A percentile compares a stretch with the other conserved stretches of the same genome.
phyloP scores from a whole-genome alignment of 345 rosid genomes.

The Trapa incisa region DNA sequence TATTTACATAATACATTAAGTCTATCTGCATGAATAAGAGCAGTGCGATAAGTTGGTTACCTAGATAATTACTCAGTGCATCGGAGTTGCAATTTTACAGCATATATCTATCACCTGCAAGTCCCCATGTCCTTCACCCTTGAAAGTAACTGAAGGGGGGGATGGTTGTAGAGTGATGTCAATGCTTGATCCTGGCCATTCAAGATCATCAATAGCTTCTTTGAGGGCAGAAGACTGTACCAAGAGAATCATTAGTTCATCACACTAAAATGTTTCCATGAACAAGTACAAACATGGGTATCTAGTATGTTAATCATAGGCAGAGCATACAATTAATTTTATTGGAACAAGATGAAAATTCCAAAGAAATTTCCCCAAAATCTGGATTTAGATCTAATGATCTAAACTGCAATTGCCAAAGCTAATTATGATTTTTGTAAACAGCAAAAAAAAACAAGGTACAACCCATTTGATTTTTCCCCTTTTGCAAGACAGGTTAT shows the following conservation, averaged over 20 bases:
- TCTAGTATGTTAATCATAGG: background rate
- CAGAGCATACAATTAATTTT: background rate
- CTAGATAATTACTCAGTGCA: background rate
- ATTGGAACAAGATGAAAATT: background rate
- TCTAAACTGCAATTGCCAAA: background rate
- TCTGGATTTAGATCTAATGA: background rate
- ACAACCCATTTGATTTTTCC: background rate
- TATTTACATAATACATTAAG: slow-evolving; percentile 66
- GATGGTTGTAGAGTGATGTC: slow-evolving; percentile 46
- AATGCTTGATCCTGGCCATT: slow-evolving; percentile 90
- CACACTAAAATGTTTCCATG: background rate
- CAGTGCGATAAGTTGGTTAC: background rate
- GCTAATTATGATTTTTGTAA: background rate
- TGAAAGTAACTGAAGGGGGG: slow-evolving; percentile 69
- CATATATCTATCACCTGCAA: slow-evolving; percentile 45
- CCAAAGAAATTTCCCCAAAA: background rate
- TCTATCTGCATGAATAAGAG: slow-evolving; percentile 41
- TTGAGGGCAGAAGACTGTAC: slow-evolving; percentile 73
- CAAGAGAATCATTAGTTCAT: background rate
- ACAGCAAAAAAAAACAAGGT: background rate
- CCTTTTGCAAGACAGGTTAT: background rate
- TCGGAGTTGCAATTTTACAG: background rate
- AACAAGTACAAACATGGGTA: background rate
- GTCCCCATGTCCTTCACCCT: slow-evolving; percentile 90
- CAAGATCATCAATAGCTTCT: slow-evolving; percentile 94